Conservation (phyloP, 2,329 filamentous ascomycete species). For the Waltergamsia citrina region DNA sequence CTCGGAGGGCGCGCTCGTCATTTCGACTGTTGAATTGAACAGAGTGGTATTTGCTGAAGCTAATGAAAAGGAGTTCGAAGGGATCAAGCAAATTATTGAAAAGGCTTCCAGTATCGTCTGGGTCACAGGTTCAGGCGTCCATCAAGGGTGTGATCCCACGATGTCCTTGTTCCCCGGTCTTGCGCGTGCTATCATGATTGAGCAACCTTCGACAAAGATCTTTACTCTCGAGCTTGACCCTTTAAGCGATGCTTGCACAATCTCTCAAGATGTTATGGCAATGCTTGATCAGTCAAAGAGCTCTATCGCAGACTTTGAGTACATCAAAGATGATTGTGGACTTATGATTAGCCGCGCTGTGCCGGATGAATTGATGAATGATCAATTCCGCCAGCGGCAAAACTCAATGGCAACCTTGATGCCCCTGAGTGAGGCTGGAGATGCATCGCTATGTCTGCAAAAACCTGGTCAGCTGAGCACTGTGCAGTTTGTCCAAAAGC, state of each 20-base stretch:
- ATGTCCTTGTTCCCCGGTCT: conserved; percentile 4
- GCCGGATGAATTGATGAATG: not conserved
- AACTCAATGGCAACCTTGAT: not conserved
- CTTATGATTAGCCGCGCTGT: conserved; percentile 1
- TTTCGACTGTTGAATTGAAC: not conserved
- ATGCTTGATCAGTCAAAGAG: not conserved
- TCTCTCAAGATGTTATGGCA: not conserved
- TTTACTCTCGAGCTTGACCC: not conserved
- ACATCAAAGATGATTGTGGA: conserved; percentile 1
- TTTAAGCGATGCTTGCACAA: not conserved
- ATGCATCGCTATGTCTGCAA: not conserved
- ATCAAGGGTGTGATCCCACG: not conserved
- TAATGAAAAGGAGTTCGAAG: not conserved
- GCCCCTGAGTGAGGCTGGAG: not conserved
- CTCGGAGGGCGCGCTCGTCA: not conserved
- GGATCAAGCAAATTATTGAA: not conserved
- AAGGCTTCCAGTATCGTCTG: not conserved
- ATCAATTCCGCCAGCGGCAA: conserved; percentile 1
- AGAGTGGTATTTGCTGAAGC: not conserved
- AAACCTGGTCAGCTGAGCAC: conserved; percentile 1
- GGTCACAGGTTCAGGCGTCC: not conserved
- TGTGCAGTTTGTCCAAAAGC: not conserved
- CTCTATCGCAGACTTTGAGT: conserved; percentile 3
- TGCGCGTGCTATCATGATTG: conserved; percentile 3
- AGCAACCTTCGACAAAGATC: conserved; percentile 3